A percentile compares a stretch with the other conserved stretches of the same genome.
Conservation (phyloP, 2,329 filamentous ascomycete species). For the Ophiosphaerella narmari region DNA sequence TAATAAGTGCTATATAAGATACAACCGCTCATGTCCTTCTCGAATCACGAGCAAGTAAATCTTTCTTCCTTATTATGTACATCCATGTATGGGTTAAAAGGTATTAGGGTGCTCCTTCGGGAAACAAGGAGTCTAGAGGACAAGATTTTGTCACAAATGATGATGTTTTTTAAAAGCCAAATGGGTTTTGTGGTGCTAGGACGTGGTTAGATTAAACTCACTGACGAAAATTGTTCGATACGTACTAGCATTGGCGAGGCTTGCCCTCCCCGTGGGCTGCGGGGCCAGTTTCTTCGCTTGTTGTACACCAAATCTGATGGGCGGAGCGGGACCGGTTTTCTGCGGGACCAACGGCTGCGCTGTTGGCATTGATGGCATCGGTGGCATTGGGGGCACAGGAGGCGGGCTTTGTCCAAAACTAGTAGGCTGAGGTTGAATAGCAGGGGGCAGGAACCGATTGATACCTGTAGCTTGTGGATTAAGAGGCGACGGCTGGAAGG, state of each 20-base stretch:
- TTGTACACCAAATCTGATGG: conserved; percentile 84
- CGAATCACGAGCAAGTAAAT: background rate
- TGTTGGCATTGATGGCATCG: conserved; percentile 62
- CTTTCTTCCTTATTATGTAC: conserved; percentile 10
- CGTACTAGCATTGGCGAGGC: conserved; percentile 95
- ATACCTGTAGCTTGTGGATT: conserved; percentile 61
- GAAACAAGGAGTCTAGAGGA: background rate
- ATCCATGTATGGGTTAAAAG: conserved; percentile 7
- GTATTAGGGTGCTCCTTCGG: background rate
- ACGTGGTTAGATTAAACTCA: conserved; percentile 7
- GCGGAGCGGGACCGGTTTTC: conserved; percentile 82
- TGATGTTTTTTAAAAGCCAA: conserved; percentile 63
- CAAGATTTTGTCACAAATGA: background rate
- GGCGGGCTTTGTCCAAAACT: conserved; percentile 59
- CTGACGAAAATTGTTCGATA: conserved; percentile 39
- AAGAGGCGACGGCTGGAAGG: conserved; percentile 45
- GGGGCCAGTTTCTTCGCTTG: conserved; percentile 75
- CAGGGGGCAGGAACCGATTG: conserved; percentile 51
- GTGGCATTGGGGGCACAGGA: conserved; percentile 62
- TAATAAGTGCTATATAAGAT: conserved; percentile 1
- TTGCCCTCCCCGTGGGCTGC: conserved; percentile 90
- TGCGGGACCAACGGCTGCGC: conserved; percentile 71
- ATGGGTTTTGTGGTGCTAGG: conserved; percentile 72
- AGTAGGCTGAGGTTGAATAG: conserved; percentile 60
- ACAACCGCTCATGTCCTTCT: background rate